phyloP scores from a whole-genome alignment of 768 basidiomycete genomes.

The Suillus ampliporus region DNA sequence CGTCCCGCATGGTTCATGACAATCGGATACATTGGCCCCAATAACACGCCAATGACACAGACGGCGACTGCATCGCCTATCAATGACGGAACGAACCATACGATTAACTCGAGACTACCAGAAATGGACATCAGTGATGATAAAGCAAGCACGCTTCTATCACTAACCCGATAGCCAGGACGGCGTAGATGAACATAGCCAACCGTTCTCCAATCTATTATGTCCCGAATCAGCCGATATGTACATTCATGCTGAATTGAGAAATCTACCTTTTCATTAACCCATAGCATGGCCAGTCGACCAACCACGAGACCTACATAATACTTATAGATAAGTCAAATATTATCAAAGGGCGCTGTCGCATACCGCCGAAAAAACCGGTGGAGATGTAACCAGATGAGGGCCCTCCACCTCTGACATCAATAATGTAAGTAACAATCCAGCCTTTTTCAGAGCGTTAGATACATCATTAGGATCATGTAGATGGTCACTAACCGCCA shows the following conservation, averaged over 20 bases:
- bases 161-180: conserved; percentile 53
- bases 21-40: conserved; percentile 60
- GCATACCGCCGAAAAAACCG: conserved; percentile 60
- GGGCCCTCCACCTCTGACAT: conserved; percentile 50
- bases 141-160: background rate
- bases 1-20: conserved; percentile 73
- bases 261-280: conserved; percentile 52
- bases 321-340: background rate
- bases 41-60: conserved; percentile 56
- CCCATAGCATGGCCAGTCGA: conserved; percentile 59
- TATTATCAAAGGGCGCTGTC: background rate
- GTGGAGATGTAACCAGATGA: conserved; percentile 57
- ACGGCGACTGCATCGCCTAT: conserved; percentile 60
- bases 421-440: conserved; percentile 67
- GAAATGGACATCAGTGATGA: conserved; percentile 26
- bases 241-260: background rate
- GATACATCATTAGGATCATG: background rate
- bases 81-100: conserved; percentile 63
- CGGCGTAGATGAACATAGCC: conserved; percentile 57
- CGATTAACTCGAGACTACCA: conserved; percentile 53
- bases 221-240: background rate
- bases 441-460: conserved; percentile 50
- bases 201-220: conserved; percentile 58
- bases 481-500: conserved; percentile 37
- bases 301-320: conserved; percentile 59